Conservation (phyloP, 306 rosid genomes). For the Lithocarpus polystachyus region DNA sequence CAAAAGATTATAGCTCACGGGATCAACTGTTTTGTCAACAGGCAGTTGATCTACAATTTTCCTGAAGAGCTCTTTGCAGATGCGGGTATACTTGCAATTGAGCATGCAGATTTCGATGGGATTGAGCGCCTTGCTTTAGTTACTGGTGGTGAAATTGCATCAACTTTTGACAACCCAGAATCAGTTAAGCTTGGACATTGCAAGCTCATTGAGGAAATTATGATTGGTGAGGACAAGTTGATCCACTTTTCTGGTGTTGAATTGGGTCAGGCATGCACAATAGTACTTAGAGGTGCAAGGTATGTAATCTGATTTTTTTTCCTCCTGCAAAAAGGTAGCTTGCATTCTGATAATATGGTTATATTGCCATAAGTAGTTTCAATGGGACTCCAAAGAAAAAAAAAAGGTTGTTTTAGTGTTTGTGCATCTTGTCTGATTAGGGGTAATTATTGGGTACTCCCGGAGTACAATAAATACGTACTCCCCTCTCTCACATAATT, state of each 20-base stretch:
- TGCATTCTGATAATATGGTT: not conserved
- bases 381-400: too few species aligned
- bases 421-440: not conserved
- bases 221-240: slow-evolving; percentile 95
- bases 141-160: slow-evolving; percentile 94
- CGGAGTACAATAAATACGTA: too few species aligned
- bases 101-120: slow-evolving; percentile 99
- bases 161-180: slow-evolving; percentile 94
- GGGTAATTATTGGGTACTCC: too few species aligned
- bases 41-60: slow-evolving; percentile 94
- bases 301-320: slow-evolving; percentile 15
- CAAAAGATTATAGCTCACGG: slow-evolving; percentile 90
- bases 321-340: not conserved
- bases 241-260: slow-evolving; percentile 95
- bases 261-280: slow-evolving; percentile 95
- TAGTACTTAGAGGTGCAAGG: slow-evolving; percentile 94
- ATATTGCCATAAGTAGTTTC: not conserved
- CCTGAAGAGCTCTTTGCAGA: slow-evolving; percentile 98
- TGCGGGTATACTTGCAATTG: slow-evolving; percentile 93
- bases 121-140: slow-evolving; percentile 88
- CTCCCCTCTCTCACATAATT: too few species aligned
- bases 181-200: slow-evolving; percentile 93
- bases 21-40: slow-evolving; percentile 85
- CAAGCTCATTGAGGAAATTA: slow-evolving; percentile 88
- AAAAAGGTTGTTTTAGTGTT: not conserved